These are phyloP conservation scores for Suillus bovinus DNA, from an alignment of 768 basidiomycete species.

Conservation along the genomic window DNA sequence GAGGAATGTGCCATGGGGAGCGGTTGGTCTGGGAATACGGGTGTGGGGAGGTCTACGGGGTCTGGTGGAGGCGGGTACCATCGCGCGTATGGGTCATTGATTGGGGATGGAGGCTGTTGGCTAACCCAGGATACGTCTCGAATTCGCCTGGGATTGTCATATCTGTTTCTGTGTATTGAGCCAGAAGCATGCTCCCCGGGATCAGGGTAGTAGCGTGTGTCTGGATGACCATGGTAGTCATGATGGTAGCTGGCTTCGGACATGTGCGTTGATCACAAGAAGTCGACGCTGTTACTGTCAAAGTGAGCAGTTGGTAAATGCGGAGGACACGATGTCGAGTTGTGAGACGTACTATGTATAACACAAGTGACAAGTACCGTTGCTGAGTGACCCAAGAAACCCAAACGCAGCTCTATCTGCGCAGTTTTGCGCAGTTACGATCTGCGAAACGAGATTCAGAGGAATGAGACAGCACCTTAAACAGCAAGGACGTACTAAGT, in stretches of 20 bases:
- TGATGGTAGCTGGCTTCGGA: constrained; percentile 4
- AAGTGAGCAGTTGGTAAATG: neutral
- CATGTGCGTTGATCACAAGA: constrained; percentile 3
- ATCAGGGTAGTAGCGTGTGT: neutral
- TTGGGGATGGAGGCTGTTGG: neutral
- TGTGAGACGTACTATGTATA: neutral
- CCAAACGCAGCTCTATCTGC: constrained; percentile 1
- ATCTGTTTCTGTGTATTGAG: constrained; percentile 2
- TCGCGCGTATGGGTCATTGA: neutral
- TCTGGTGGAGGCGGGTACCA: constrained; percentile 14
- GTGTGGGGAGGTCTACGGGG: constrained; percentile 16
- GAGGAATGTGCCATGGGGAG: constrained; percentile 4
- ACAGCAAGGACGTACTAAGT: neutral
- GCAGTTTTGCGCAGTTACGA: neutral
- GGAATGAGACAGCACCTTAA: neutral
- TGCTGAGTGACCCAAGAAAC: neutral
- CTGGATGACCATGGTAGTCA: neutral
- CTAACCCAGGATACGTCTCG: constrained; percentile 1
- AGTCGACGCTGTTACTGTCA: neutral
- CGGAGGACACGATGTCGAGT: neutral
- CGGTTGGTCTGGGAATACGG: neutral
- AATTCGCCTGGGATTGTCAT: neutral
- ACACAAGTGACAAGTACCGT: neutral
- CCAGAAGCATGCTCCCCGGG: neutral
- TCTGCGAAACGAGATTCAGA: neutral